Conservation (phyloP, 2,329 filamentous ascomycete species). For the Fusarium sp. region DNA sequence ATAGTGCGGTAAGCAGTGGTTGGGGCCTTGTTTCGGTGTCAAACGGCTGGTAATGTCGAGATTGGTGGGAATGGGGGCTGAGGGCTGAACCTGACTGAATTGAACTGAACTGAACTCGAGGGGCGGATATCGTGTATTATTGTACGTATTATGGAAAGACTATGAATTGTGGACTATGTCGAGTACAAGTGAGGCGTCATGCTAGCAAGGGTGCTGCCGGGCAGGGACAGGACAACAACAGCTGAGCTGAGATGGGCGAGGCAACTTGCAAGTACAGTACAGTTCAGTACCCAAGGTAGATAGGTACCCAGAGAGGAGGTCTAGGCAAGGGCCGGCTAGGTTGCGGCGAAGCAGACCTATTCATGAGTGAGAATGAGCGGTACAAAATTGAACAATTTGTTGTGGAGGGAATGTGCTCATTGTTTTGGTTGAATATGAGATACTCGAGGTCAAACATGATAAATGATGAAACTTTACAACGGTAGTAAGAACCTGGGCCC, state of each 20-base stretch:
- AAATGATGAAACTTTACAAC: slow-evolving; percentile 28
- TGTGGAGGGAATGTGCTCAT: not conserved
- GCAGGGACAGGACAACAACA: not conserved
- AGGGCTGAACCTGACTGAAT: not conserved
- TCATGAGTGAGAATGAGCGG: not conserved
- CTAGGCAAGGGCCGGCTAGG: not conserved
- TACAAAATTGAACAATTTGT: slow-evolving; percentile 1
- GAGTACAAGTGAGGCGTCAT: slow-evolving; percentile 17
- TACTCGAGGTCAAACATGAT: slow-evolving; percentile 19
- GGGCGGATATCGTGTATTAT: slow-evolving; percentile 9
- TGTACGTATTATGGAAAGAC: not conserved
- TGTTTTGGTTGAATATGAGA: slow-evolving; percentile 16
- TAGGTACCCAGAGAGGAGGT: not conserved
- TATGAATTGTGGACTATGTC: slow-evolving; percentile 10
- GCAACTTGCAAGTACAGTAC: not conserved
- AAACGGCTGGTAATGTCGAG: slow-evolving; percentile 17
- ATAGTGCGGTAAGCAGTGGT: slow-evolving; percentile 2
- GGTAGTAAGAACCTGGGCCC: too few relatives aligned
- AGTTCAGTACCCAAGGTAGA: not conserved
- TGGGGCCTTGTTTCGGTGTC: not conserved
- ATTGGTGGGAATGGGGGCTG: not conserved
- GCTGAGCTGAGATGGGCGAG: not conserved
- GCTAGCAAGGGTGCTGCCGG: slow-evolving; percentile 8
- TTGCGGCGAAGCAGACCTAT: slow-evolving; percentile 17
- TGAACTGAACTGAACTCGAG: not conserved